These are phyloP conservation scores for Heracleum sosnowskyi DNA, from an alignment of 129 eudicot species.

Conservation along the genomic window DNA sequence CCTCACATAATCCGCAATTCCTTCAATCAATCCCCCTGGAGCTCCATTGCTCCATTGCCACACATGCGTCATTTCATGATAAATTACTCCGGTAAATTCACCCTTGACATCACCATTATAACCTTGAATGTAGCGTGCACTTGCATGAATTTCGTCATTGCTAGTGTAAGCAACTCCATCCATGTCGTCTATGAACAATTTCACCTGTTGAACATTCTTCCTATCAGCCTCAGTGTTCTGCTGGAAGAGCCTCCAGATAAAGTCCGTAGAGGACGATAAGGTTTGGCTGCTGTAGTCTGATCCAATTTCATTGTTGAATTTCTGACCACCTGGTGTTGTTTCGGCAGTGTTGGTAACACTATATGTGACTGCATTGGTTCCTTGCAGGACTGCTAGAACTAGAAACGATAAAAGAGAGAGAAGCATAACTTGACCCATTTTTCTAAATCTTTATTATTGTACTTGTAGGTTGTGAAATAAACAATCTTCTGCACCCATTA, in stretches of 20 bases:
- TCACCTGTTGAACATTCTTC: constrained; percentile 30
- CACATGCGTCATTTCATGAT: constrained; percentile 61
- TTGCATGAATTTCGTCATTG: constrained; percentile 26
- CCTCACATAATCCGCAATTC: constrained; percentile 69
- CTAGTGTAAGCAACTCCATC: constrained; percentile 44
- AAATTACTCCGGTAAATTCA: constrained; percentile 51
- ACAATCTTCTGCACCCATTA: not conserved
- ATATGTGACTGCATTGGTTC: constrained; percentile 41
- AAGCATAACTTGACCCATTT: not conserved
- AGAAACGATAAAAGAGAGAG: not conserved
- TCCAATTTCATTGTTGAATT: constrained; percentile 42
- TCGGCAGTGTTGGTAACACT: constrained; percentile 35
- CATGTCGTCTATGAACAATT: constrained; percentile 36
- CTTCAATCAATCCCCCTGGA: constrained; percentile 55
- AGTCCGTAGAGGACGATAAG: constrained; percentile 30
- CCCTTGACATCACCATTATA: constrained; percentile 34
- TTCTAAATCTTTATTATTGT: not conserved
- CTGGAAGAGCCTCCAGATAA: constrained; percentile 52
- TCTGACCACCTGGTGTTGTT: constrained; percentile 44
- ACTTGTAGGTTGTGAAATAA: not conserved
- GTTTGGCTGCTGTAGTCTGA: constrained; percentile 24
- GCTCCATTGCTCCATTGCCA: constrained; percentile 65
- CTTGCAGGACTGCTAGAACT: constrained; percentile 24
- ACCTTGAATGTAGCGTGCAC: constrained; percentile 33
- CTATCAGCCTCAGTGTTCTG: constrained; percentile 30